Base-by-base conservation (phyloP, 2,329 filamentous ascomycete species). In the Cadophora luteo-olivacea region DNA sequence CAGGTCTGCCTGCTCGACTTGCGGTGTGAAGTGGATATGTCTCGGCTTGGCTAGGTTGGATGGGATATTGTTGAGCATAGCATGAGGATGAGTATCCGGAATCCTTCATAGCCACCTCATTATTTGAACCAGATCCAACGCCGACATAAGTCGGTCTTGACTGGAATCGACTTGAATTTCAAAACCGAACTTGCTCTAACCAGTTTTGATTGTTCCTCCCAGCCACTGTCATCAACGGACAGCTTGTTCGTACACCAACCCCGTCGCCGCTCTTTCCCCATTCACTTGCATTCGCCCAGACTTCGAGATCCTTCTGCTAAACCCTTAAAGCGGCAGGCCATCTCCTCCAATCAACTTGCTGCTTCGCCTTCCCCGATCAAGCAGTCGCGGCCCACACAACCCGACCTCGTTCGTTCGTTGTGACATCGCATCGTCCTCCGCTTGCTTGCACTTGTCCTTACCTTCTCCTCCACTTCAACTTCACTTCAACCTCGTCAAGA, bases 351-450 rank as follows among this genome's bases (percentile, higher is more conserved):
- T 63, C 58, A 64, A 38, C n/a, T 45, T 55, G 54, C 72, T 69
- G 69, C 69, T 69, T 73, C 72, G 75, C 73, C 75, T 75, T 74
- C 75, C 74, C 77, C 73, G 62, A 69, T 70, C 61, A 64, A 65
- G 75, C 75, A 76, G 75, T 75, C 69, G 73, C 75, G 70, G 71
- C 73, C 70, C 71, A 72, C 73, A 74, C 69, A 70, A 69, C 65
- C 64, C 70, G 32, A 60, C 55, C 55, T 60, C 55, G 55, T 60
- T 60, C 55, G n/a, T n/a, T 65, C 66, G 64, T 70, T 65, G 68
- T 69, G 70, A 71, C 70, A 75, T 74, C 70, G 70, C 69, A 49
- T 69, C 73, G 68, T 57, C 62, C 51, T 65, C 45, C 48, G 54
- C 32, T 45, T 51, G 61, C 51, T 54, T 29, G 51, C 51, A 32